Percentiles rank a stretch among this genome's conserved stretches.
phyloP scores from a whole-genome alignment of 305 asterid species.

The Rubia tinctorum region DNA sequence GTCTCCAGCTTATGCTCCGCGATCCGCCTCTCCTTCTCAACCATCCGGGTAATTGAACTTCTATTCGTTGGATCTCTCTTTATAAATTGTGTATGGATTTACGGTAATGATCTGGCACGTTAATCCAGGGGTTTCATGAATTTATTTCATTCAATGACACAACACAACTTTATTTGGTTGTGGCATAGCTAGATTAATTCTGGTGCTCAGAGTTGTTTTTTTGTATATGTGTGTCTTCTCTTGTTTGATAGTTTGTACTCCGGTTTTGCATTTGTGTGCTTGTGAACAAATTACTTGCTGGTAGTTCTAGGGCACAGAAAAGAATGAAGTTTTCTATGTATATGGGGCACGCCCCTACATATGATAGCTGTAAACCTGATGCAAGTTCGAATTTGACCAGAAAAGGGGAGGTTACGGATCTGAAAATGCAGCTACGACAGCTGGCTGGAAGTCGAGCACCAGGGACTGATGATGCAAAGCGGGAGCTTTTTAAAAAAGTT shows the following conservation, averaged over 20 bases:
- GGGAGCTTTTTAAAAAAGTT: conserved; percentile 96
- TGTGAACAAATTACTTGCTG: neutral
- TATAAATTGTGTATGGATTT: neutral
- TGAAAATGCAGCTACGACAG: conserved; percentile 91
- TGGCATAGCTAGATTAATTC: neutral
- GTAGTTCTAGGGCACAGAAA: neutral
- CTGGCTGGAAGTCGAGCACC: conserved; percentile 98
- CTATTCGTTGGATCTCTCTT: conserved; percentile 2
- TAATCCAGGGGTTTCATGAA: neutral
- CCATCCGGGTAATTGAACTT: conserved; percentile 68
- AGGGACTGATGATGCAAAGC: conserved; percentile 85
- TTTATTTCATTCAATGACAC: neutral
- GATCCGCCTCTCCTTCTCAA: conserved; percentile 97
- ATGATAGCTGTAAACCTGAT: conserved; percentile 21
- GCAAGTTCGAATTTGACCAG: conserved; percentile 37
- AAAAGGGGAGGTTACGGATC: conserved; percentile 96
- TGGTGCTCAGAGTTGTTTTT: neutral
- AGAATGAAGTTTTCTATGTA: conserved; percentile 18
- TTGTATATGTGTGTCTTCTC: neutral
- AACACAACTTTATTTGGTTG: neutral
- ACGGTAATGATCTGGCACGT: neutral
- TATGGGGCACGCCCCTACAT: neutral
- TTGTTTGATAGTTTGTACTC: neutral
- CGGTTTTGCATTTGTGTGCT: neutral
- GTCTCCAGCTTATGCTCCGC: conserved; percentile 68